Evolutionary conservation across 805 yeast species (phyloP).

Genomic region (Hagleromyces aurorensis): DNA sequence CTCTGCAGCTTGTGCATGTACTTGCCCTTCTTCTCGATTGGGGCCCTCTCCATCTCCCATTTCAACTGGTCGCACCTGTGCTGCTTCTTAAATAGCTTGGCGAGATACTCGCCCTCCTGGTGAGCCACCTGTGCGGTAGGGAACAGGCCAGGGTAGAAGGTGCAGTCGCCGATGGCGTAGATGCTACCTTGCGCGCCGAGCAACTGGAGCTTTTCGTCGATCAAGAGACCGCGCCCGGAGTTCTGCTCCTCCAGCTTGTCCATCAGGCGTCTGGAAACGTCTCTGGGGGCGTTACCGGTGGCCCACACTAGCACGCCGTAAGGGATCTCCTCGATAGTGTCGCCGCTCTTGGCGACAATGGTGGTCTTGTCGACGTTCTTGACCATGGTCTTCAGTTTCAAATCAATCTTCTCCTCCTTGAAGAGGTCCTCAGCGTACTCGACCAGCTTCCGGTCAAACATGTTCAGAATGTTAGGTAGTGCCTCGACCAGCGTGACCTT

Average conservation of each 20-base stretch:
- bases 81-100: conserved; percentile 57
- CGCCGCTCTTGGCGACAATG: conserved; percentile 63
- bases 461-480: conserved; percentile 74
- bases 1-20: conserved; percentile 39
- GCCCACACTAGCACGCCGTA: conserved; percentile 97
- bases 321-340: conserved; percentile 70
- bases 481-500: conserved; percentile 85
- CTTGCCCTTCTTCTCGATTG: conserved; percentile 34
- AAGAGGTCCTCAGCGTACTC: conserved; percentile 77
- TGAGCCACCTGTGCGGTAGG: conserved; percentile 98
- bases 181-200: conserved; percentile 71
- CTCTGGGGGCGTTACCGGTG: conserved; percentile 90
- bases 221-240: conserved; percentile 84
- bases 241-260: conserved; percentile 61
- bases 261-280: conserved; percentile 59
- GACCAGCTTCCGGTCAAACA: conserved; percentile 61
- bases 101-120: conserved; percentile 84
- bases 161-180: conserved; percentile 92
- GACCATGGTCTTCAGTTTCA: conserved; percentile 81
- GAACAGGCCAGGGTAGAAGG: conserved; percentile 76
- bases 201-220: conserved; percentile 73
- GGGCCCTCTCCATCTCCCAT: conserved; percentile 33
- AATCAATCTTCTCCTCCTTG: conserved; percentile 56
- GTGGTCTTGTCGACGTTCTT: conserved; percentile 67
- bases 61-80: conserved; percentile 53